phyloP scores from a whole-genome alignment of 2,329 filamentous ascomycete genomes.

The Ceratocystis eucalypticola region DNA sequence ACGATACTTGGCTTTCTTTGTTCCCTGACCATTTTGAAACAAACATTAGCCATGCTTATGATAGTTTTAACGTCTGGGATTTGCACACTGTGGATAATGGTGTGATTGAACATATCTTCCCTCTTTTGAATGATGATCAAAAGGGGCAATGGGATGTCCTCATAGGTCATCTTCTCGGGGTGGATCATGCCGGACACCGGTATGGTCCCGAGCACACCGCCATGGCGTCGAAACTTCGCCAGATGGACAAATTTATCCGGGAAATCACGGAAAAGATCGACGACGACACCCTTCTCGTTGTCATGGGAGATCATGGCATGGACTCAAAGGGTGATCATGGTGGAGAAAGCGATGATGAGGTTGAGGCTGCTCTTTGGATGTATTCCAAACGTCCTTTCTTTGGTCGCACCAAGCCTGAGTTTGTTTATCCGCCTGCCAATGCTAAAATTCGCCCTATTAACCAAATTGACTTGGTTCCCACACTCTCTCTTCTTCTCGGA shows the following conservation, averaged over 20 bases:
- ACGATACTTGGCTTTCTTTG: constrained; percentile 90
- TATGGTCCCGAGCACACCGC: constrained; percentile 88
- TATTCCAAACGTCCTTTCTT: constrained; percentile 83
- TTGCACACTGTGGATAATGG: constrained; percentile 93
- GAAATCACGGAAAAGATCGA: constrained; percentile 60
- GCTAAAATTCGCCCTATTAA: constrained; percentile 64
- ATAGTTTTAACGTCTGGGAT: constrained; percentile 98
- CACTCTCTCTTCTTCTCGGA: constrained; percentile 72
- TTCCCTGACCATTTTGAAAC: constrained; percentile 90
- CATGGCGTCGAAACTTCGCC: constrained; percentile 77
- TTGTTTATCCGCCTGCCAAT: constrained; percentile 45
- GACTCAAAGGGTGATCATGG: constrained; percentile 93
- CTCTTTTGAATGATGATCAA: constrained; percentile 54
- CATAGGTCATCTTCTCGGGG: constrained; percentile 84
- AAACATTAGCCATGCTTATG: constrained; percentile 75
- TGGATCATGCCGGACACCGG: constrained; percentile 91
- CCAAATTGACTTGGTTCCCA: constrained; percentile 94
- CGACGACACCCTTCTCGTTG: constrained; percentile 73
- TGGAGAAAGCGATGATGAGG: constrained; percentile 93
- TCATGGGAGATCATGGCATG: constrained; percentile 99
- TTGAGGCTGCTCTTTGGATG: constrained; percentile 95
- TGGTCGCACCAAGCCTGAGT: constrained; percentile 55
- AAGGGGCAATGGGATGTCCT: constrained; percentile 78
- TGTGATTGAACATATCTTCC: constrained; percentile 80
- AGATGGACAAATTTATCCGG: constrained; percentile 76